These are phyloP conservation scores for Saccharomycopsis guyanensis DNA, from an alignment of 805 yeast species.

Conservation along the genomic window DNA sequence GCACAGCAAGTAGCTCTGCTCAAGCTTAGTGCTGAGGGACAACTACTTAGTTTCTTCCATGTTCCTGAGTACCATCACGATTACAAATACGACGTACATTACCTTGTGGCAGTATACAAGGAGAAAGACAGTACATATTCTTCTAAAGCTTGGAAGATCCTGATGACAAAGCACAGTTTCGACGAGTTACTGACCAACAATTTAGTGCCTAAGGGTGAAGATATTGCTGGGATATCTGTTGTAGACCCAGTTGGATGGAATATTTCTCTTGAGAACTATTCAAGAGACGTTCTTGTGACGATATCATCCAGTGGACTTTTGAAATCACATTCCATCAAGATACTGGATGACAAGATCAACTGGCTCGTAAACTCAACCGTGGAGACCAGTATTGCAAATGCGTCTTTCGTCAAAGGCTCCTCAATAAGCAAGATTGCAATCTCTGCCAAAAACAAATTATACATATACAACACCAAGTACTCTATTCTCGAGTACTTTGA, in stretches of 20 bases:
- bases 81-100: conserved; percentile 30
- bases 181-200: conserved; percentile 19
- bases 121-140: conserved; percentile 22
- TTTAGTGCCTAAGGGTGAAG: conserved; percentile 30
- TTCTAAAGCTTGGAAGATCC: conserved; percentile 37
- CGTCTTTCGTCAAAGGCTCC: conserved; percentile 60
- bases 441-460: conserved; percentile 47
- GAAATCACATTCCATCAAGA: conserved; percentile 38
- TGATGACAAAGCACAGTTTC: neutral
- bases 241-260: conserved; percentile 66
- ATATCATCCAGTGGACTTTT: conserved; percentile 47
- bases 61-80: conserved; percentile 16
- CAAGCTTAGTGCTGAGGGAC: neutral
- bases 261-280: conserved; percentile 27
- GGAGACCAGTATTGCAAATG: conserved; percentile 46
- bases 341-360: conserved; percentile 26
- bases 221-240: conserved; percentile 39
- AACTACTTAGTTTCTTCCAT: conserved; percentile 16
- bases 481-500: conserved; percentile 61
- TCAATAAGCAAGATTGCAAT: conserved; percentile 71
- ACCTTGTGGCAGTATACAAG: conserved; percentile 44
- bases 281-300: conserved; percentile 47
- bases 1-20: conserved; percentile 21
- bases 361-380: conserved; percentile 51
- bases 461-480: conserved; percentile 74